Evolutionary conservation across 2,329 filamentous ascomycete species (phyloP), one percentile per base, ranked within the genome.

Genomic region (Pezicula neosporulosa): DNA sequence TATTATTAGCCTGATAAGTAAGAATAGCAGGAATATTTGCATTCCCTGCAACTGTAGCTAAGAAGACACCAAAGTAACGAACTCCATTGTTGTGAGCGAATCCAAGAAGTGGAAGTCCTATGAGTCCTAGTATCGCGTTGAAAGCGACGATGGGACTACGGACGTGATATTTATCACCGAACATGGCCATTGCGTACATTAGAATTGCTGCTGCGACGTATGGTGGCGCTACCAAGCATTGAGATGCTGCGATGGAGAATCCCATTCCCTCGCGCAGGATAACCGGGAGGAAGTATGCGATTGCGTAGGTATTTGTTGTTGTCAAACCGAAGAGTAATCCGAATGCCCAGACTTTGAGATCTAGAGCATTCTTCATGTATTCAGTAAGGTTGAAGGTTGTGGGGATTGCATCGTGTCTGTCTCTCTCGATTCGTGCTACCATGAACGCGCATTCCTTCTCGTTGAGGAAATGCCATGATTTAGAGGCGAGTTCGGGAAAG

Each of bases 1-100:
- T 85, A 69, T 94, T 94, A 88, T 73, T 90, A 39, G 89, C 88
- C 72, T 93, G 89, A 72, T 90, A 94, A 0, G 88, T 80, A 73
- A 95, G 82, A 43, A 82, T 76, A 2, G 83, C 77, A 0, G 90
- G 90, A 4, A 93, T 76, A 65, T 94, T 94, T 57, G 85, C 80
- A 68, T 91, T 91, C 16, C 73, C 71, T 3, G 67, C 72, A 16
- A 74, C 64, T 30, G 69, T 74, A 77, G 72, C 4, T 70, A 72
- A 18, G 81, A 70, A 56, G 42, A 82, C 77, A 9, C 80, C 81
- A 42, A 81, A 76, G 56, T 81, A 83, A 6, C 80, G 72, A 12
- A 76, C 72, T 3, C 67, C 74, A 35, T 73, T 64, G 48, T 70
- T 73, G 78, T 71, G 1, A 70, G 69, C 9, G 80, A 68, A 28